phyloP scores from a whole-genome alignment of 2,329 filamentous ascomycete species.

The Rutstroemia sp. region DNA sequence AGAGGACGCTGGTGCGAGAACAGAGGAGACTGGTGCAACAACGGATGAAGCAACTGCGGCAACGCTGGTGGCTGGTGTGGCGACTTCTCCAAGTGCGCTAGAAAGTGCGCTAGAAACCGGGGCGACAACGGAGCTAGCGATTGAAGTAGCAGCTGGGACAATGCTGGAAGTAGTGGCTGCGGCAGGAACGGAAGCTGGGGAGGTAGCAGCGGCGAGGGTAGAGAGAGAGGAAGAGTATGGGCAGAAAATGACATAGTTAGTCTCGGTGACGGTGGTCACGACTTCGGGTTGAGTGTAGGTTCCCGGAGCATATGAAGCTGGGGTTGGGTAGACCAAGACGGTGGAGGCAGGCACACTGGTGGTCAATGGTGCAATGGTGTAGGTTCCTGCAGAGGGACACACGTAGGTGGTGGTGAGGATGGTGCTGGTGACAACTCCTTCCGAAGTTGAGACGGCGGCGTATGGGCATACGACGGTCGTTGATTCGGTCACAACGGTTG shows the following conservation, averaged over 20 bases:
- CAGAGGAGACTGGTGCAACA: conserved; percentile 12
- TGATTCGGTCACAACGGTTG: conserved; percentile 57
- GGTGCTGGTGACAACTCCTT: conserved; percentile 56
- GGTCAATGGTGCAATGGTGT: conserved; percentile 65
- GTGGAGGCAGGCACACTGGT: conserved; percentile 49
- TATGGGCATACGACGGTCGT: conserved; percentile 66
- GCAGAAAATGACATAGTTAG: conserved; percentile 62
- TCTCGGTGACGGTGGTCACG: conserved; percentile 62
- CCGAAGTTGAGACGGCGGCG: conserved; percentile 53
- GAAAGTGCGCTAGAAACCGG: conserved; percentile 21
- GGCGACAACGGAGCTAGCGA: conserved; percentile 10
- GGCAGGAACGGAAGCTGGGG: neutral
- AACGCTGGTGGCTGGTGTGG: neutral
- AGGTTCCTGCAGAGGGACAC: conserved; percentile 67
- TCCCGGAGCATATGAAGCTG: conserved; percentile 58
- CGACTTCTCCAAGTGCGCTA: conserved; percentile 11
- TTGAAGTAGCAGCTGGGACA: conserved; percentile 10
- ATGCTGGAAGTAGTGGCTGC: conserved; percentile 24
- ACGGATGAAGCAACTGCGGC: neutral
- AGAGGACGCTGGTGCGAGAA: conserved; percentile 13
- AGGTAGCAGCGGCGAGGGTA: neutral
- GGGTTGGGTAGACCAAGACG: conserved; percentile 56
- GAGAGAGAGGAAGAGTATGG: conserved; percentile 46
- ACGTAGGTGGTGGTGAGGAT: conserved; percentile 64
- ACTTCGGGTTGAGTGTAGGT: conserved; percentile 65